These are phyloP conservation scores for Diplosphaera chodatii DNA, from an alignment of 139 green algal species.

Conservation along the genomic window DNA sequence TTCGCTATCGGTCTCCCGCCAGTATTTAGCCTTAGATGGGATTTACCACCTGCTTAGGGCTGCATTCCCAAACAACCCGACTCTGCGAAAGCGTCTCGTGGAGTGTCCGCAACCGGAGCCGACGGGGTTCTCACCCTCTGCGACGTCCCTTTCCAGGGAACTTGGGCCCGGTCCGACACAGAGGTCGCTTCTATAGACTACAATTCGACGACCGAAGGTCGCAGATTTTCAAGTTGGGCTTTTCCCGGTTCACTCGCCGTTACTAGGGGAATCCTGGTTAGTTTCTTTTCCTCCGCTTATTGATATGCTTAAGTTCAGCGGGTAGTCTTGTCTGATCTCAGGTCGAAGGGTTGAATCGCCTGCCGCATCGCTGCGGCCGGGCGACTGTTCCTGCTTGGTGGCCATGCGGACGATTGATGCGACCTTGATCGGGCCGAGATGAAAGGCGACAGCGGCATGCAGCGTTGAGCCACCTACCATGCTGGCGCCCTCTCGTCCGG, in stretches of 20 bases:
- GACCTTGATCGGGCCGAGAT: neutral
- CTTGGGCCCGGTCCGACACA: slow-evolving; percentile 52
- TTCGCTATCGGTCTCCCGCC: slow-evolving; percentile 91
- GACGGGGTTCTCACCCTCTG: slow-evolving; percentile 87
- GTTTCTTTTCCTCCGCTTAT: slow-evolving; percentile 94
- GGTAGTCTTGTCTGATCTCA: slow-evolving; percentile 87
- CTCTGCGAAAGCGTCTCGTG: slow-evolving; percentile 75
- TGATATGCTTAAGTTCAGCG: slow-evolving; percentile 94
- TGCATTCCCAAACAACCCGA: slow-evolving; percentile 91
- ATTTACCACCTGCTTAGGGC: slow-evolving; percentile 88
- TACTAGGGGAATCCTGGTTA: slow-evolving; percentile 92
- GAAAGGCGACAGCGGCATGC: slow-evolving; percentile 17
- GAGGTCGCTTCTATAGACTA: slow-evolving; percentile 80
- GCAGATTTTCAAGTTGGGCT: slow-evolving; percentile 86
- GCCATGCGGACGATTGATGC: slow-evolving; percentile 3
- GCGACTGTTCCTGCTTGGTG: neutral
- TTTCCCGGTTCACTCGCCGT: slow-evolving; percentile 81
- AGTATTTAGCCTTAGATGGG: slow-evolving; percentile 92
- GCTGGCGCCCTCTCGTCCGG: slow-evolving; percentile 8
- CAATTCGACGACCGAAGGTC: slow-evolving; percentile 65
- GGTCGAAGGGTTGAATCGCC: slow-evolving; percentile 47
- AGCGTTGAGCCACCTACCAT: slow-evolving; percentile 31
- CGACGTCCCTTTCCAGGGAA: slow-evolving; percentile 70
- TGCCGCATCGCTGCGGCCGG: slow-evolving; percentile 4
- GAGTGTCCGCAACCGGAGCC: slow-evolving; percentile 39